Evolutionary conservation across 179 eudicot genomes (phyloP), one percentile per base, ranked within the genome.

Genomic region (Carnegiea gigantea): DNA sequence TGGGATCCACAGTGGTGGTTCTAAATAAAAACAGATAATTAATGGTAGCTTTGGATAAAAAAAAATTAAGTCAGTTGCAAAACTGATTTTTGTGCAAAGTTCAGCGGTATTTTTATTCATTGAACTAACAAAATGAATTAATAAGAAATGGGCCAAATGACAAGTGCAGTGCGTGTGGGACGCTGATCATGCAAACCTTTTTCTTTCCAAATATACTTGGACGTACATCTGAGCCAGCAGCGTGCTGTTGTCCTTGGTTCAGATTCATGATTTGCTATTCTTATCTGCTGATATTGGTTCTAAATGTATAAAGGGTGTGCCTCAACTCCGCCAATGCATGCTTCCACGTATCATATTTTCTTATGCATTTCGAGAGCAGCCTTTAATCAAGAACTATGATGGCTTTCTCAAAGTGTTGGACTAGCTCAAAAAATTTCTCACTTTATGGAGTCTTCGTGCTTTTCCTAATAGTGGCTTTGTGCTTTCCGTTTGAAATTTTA

Each of bases 321-420:
- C 30, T 36, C 28, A 38, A 12, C 8, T 18, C 44, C 5, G 4
- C 30, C 68, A 26, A 68, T 82, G 80, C 48, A 20, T 67, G 7
- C 2, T 43, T 57, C 23, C n/a, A 15, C 15, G 62, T 57, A 57
- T 79, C 21, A 12, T 51, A 17, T 51, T 51, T 51, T 51, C 17
- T 51, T 51, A 51, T 51, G 57, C 57, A 51, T 51, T 51, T 0
- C 57, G 18, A 17, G 18, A 7, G 28, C 57, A 13, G 36, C 21
- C 64, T 53, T 13, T 67, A 67, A 20, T 59, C 79, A 75, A 75
- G 9, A 74, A 17, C 23, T 79, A 20, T 59, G 43, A 72, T 49
- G 71, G n/a, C 48, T 23, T 5, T 79, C 46, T 17, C 75, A 75
- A 48, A 38, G 36, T 12, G 33, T 28, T 12, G 13, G 21, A 12